Percentiles rank a stretch among this genome's conserved stretches.
phyloP scores from a whole-genome alignment of 148 eudicot genomes.

The Persicaria tinctoria region DNA sequence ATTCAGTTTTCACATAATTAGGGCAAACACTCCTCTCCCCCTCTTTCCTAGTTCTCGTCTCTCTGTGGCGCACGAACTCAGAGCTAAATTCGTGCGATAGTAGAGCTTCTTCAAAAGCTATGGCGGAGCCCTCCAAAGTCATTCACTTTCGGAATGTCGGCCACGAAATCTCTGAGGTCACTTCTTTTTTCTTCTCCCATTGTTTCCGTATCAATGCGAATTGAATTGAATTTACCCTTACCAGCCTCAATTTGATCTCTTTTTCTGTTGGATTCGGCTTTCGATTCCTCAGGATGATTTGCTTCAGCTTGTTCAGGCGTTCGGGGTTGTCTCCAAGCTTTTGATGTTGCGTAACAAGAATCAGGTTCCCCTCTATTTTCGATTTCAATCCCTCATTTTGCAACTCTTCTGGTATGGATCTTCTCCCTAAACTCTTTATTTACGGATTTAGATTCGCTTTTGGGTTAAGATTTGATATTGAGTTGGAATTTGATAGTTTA shows the following conservation, averaged over 20 bases:
- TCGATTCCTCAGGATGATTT: constrained; percentile 28
- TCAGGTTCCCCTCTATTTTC: constrained; percentile 18
- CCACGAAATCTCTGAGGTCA: constrained; percentile 39
- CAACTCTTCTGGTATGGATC: too few species aligned
- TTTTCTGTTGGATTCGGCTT: neutral
- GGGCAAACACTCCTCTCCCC: neutral
- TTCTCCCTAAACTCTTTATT: too few species aligned
- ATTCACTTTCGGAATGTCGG: constrained; percentile 43
- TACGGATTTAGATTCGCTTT: too few species aligned
- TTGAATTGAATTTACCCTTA: neutral
- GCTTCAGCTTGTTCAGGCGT: constrained; percentile 30
- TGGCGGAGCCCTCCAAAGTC: constrained; percentile 38
- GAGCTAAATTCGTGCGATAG: neutral
- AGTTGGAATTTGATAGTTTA: too few species aligned
- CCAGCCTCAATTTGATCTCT: neutral
- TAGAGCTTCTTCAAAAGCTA: constrained; percentile 7
- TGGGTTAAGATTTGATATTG: too few species aligned
- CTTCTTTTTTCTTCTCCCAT: neutral
- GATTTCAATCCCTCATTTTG: too few species aligned
- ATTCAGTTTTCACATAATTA: neutral
- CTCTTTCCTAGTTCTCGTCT: neutral
- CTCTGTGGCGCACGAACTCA: neutral
- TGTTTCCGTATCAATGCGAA: neutral
- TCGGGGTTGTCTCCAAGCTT: constrained; percentile 31
- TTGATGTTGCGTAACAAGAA: constrained; percentile 39